Evolutionary conservation across 768 basidiomycete genomes (phyloP).

Genomic region (Lactarius trivialis): DNA sequence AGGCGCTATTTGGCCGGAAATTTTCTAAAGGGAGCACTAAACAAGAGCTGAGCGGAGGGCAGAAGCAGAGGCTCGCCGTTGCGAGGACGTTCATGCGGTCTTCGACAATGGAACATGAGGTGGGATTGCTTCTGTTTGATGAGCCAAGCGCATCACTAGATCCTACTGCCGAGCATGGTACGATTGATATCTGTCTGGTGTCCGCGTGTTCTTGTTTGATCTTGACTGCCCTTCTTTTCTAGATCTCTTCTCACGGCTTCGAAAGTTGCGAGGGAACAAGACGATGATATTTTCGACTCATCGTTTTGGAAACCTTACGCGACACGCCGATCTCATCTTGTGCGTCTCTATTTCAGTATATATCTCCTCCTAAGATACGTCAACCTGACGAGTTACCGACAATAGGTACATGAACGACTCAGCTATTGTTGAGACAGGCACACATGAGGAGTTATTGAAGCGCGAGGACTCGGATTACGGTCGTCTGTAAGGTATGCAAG

Average conservation of each 20-base stretch:
- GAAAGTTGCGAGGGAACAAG: constrained; percentile 62
- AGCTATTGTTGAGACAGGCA: constrained; percentile 55
- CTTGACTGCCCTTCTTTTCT: background rate
- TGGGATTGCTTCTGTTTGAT: constrained; percentile 64
- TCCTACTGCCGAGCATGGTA: constrained; percentile 69
- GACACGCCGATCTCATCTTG: constrained; percentile 37
- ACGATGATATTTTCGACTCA: constrained; percentile 82
- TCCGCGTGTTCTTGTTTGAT: background rate
- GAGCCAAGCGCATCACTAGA: constrained; percentile 70
- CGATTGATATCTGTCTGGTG: background rate
- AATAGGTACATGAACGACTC: constrained; percentile 65
- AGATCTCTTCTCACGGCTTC: constrained; percentile 68
- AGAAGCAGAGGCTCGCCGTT: constrained; percentile 72
- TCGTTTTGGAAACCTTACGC: constrained; percentile 60
- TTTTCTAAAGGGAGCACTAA: constrained; percentile 28
- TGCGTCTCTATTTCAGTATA: background rate
- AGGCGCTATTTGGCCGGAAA: constrained; percentile 52
- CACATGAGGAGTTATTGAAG: constrained; percentile 52
- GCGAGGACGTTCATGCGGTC: constrained; percentile 71
- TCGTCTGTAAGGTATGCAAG: constrained; percentile 67
- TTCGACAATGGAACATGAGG: constrained; percentile 36
- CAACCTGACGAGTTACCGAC: background rate
- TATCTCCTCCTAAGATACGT: background rate
- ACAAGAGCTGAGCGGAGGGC: constrained; percentile 52
- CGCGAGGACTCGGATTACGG: constrained; percentile 56